A percentile compares a stretch with the other conserved stretches of the same genome.
These are phyloP conservation scores for Aphanomyces euteiches DNA, from an alignment of 352 stramenopile species.

Conservation along the genomic window DNA sequence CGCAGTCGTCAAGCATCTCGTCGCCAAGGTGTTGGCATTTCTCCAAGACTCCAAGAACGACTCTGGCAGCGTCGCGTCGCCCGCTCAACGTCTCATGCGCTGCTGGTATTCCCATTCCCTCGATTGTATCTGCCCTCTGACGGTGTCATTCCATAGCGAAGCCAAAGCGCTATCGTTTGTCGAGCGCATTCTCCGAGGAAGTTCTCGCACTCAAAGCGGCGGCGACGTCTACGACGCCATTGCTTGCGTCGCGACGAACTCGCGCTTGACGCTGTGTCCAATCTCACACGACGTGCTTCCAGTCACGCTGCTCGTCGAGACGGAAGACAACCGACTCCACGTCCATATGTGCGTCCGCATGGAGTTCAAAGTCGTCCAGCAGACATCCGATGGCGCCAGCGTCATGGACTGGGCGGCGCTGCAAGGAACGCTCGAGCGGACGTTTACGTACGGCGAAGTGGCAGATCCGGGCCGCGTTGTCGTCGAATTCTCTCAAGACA, in stretches of 20 bases:
- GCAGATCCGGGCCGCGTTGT: constrained; percentile 50
- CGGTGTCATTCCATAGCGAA: constrained; percentile 36
- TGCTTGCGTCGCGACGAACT: constrained; percentile 62
- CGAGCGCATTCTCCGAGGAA: constrained; percentile 62
- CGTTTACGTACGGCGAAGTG: constrained; percentile 55
- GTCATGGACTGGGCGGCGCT: constrained; percentile 49
- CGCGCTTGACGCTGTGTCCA: constrained; percentile 55
- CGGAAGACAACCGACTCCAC: constrained; percentile 38
- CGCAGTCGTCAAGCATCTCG: constrained; percentile 30
- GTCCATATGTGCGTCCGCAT: constrained; percentile 64
- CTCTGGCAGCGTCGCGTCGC: constrained; percentile 6
- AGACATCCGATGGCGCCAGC: constrained; percentile 32
- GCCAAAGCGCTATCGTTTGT: constrained; percentile 60
- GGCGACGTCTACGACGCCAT: constrained; percentile 81
- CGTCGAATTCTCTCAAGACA: constrained; percentile 38
- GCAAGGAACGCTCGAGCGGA: constrained; percentile 49
- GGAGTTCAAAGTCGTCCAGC: constrained; percentile 65
- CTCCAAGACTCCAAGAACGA: constrained; percentile 13
- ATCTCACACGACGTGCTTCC: constrained; percentile 60
- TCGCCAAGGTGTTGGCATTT: constrained; percentile 3
- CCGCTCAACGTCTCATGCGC: constrained; percentile 30
- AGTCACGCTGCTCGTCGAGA: constrained; percentile 49
- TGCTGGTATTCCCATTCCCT: constrained; percentile 12
- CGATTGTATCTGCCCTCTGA: not conserved
- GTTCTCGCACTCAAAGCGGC: constrained; percentile 65